Percentiles rank a stretch among this genome's conserved stretches.
Conservation (phyloP, 352 stramenopile species). For the Globisporangium abappressorium region DNA sequence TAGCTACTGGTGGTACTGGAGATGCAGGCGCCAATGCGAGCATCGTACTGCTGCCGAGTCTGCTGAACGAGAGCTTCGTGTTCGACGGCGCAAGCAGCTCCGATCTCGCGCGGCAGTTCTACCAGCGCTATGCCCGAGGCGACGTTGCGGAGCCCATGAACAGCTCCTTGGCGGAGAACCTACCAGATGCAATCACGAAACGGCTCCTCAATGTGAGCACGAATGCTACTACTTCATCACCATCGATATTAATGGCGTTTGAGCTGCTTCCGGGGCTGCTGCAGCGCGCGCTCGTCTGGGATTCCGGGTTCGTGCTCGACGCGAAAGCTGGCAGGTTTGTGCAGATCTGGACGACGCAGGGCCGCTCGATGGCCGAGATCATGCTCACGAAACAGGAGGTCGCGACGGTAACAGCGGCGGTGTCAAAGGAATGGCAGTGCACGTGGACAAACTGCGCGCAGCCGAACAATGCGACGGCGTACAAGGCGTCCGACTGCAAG, state of each 20-base stretch:
- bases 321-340: constrained; percentile 8
- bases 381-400: constrained; percentile 7
- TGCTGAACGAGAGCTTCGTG: constrained; percentile 14
- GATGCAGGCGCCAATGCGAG: background rate
- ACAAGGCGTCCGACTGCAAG: background rate
- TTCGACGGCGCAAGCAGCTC: constrained; percentile 20
- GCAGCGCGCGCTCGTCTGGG: constrained; percentile 24
- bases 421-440: background rate
- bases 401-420: background rate
- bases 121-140: constrained; percentile 13
- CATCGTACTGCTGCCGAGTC: constrained; percentile 9
- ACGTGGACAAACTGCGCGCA: background rate
- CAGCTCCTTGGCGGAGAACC: background rate
- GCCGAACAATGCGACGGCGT: background rate
- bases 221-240: background rate
- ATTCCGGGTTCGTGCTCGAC: constrained; percentile 19
- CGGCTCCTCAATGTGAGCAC: constrained; percentile 7
- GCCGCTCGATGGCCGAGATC: constrained; percentile 23
- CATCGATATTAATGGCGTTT: constrained; percentile 7
- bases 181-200: constrained; percentile 14
- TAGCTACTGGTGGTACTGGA: constrained; percentile 11
- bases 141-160: background rate
- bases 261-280: constrained; percentile 16
- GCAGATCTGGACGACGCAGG: constrained; percentile 11
- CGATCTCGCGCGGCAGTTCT: constrained; percentile 30